These are phyloP conservation scores for Hibiscus syriacus DNA, from an alignment of 345 rosid species.

Conservation along the genomic window DNA sequence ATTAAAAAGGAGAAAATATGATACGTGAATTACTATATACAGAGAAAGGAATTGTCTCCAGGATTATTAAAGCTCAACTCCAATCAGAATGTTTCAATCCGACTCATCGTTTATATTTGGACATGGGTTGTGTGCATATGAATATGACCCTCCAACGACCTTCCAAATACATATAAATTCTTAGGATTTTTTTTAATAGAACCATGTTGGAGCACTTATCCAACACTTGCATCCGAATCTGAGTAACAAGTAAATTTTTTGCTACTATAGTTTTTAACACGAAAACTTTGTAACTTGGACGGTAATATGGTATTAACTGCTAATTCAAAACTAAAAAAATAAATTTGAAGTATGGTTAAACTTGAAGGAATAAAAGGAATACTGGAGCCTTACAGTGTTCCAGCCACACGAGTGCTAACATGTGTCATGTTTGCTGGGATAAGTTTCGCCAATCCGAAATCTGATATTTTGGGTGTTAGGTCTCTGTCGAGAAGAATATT, in stretches of 20 bases:
- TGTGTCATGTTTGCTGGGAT: constrained; percentile 79
- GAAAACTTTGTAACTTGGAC: not conserved
- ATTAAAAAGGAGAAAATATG: not conserved
- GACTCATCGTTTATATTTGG: not conserved
- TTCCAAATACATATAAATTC: not conserved
- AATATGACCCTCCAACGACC: not conserved
- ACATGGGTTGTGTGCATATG: not conserved
- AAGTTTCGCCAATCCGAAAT: constrained; percentile 94
- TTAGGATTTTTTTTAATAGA: too few species aligned
- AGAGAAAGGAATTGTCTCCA: not conserved
- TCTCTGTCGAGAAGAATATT: constrained; percentile 82
- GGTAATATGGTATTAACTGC: not conserved
- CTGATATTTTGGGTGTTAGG: constrained; percentile 78
- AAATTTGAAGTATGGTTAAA: not conserved
- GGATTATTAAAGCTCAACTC: too few species aligned
- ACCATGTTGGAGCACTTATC: not conserved
- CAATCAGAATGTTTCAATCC: too few species aligned
- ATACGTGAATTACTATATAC: not conserved
- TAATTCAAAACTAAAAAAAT: not conserved
- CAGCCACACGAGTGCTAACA: constrained; percentile 98
- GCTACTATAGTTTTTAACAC: not conserved
- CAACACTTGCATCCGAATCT: not conserved
- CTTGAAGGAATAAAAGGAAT: not conserved
- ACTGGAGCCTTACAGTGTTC: constrained; percentile 68
- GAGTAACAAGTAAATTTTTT: not conserved